These are phyloP conservation scores for Colletotrichum camelliae DNA, from an alignment of 2,329 filamentous ascomycete genomes.

Conservation along the genomic window DNA sequence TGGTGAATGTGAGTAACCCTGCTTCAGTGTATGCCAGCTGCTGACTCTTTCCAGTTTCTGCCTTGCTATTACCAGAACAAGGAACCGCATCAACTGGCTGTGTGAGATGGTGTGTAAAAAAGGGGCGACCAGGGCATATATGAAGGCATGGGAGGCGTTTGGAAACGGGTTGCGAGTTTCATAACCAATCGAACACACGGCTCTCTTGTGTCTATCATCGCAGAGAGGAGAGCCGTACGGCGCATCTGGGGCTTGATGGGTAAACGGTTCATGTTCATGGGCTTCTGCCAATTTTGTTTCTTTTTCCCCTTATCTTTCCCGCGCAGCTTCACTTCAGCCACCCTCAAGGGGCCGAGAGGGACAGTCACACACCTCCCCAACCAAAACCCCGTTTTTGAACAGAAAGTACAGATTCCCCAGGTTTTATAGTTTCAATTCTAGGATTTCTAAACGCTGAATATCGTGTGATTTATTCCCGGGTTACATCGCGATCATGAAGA, in stretches of 20 bases:
- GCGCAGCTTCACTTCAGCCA: not conserved
- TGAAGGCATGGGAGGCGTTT: constrained; percentile 37
- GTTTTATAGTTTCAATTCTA: not conserved
- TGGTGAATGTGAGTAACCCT: constrained; percentile 86
- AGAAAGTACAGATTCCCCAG: not conserved
- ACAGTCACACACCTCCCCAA: not conserved
- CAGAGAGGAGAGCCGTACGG: not conserved
- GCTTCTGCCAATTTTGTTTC: not conserved
- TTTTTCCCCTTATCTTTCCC: not conserved
- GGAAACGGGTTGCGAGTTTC: not conserved
- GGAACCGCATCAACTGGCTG: constrained; percentile 60
- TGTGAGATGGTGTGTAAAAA: constrained; percentile 38
- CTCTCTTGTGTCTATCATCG: not conserved
- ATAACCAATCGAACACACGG: not conserved
- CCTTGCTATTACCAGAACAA: constrained; percentile 65
- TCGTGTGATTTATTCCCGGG: constrained; percentile 19
- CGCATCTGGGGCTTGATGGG: constrained; percentile 3
- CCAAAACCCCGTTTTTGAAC: not conserved
- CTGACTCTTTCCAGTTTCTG: constrained; percentile 51
- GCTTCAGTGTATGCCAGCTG: not conserved
- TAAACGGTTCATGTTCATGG: not conserved
- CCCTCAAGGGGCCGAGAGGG: not conserved
- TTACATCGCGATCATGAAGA: not conserved
- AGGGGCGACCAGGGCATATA: constrained; percentile 17
- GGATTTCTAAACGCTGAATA: not conserved